phyloP scores from a whole-genome alignment of 768 basidiomycete genomes.

The Fistulinella prunicolor region DNA sequence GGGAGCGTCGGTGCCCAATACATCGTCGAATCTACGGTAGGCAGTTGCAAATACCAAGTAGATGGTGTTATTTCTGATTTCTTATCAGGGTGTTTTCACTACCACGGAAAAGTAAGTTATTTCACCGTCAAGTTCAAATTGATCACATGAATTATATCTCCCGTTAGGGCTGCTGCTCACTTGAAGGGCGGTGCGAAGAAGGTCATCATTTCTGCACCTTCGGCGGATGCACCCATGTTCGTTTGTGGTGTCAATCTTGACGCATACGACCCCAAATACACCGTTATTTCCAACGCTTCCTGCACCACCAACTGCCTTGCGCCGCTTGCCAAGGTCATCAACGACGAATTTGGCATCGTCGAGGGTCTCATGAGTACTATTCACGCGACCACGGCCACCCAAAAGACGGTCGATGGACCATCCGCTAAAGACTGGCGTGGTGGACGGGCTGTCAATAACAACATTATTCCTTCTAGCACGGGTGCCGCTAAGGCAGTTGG shows the following conservation, averaged over 20 bases:
- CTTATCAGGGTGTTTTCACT: conserved; percentile 87
- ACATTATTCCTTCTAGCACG: conserved; percentile 99
- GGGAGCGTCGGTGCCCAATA: conserved; percentile 78
- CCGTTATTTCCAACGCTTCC: conserved; percentile 96
- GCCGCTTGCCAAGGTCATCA: conserved; percentile 96
- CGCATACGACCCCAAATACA: conserved; percentile 82
- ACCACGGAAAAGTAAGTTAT: conserved; percentile 76
- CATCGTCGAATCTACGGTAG: conserved; percentile 92
- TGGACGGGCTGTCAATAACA: conserved; percentile 92
- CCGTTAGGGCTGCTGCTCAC: conserved; percentile 77
- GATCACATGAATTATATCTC: conserved; percentile 4
- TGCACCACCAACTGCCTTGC: conserved; percentile 99
- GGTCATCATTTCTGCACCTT: conserved; percentile 98
- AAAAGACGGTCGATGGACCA: conserved; percentile 93
- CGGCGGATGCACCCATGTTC: conserved; percentile 95
- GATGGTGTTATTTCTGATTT: conserved; percentile 4
- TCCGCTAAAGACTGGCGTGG: conserved; percentile 97
- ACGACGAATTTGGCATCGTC: conserved; percentile 95
- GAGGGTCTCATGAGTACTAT: conserved; percentile 99
- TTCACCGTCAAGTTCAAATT: not conserved
- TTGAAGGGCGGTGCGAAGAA: conserved; percentile 99
- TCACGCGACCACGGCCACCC: conserved; percentile 94
- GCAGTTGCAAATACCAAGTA: conserved; percentile 19
- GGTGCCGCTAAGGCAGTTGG: conserved; percentile 99
- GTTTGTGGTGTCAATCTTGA: conserved; percentile 96